Percentiles rank a stretch among this genome's conserved stretches.
Conservation (phyloP, 2,329 filamentous ascomycete genomes). For the Pseudogymnoascus sp. region DNA sequence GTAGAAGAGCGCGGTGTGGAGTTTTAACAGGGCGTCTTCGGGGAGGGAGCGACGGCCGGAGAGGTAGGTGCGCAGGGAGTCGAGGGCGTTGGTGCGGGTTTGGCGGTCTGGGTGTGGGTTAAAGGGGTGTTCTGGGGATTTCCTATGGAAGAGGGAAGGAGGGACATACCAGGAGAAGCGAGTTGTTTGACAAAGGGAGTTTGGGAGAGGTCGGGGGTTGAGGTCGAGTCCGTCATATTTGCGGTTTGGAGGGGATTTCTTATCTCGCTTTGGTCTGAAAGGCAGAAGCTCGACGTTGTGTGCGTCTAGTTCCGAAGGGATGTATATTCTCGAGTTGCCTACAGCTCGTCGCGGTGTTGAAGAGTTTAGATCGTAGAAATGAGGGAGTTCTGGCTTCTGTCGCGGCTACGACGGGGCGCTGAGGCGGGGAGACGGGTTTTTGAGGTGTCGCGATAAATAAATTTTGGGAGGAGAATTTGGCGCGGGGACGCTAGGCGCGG, state of each 20-base stretch:
- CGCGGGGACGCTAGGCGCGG: conserved; percentile 8
- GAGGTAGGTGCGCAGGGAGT: conserved; percentile 70
- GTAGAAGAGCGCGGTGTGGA: conserved; percentile 94
- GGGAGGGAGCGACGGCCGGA: conserved; percentile 50
- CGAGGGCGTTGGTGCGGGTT: conserved; percentile 66
- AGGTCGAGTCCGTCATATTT: not conserved
- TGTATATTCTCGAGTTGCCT: not conserved
- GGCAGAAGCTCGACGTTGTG: not conserved
- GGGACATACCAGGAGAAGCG: conserved; percentile 28
- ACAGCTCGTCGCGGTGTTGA: not conserved
- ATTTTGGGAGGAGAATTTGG: conserved; percentile 12
- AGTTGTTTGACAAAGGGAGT: conserved; percentile 31
- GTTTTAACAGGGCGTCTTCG: conserved; percentile 66
- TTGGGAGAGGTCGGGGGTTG: conserved; percentile 22
- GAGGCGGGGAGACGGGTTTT: not conserved
- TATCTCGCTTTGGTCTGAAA: not conserved
- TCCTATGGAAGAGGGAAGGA: not conserved
- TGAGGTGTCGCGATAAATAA: conserved; percentile 11
- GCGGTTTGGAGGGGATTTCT: not conserved
- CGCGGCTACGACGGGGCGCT: conserved; percentile 6
- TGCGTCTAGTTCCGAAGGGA: not conserved
- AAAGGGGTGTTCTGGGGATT: not conserved
- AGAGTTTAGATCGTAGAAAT: not conserved
- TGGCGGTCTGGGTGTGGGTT: conserved; percentile 53
- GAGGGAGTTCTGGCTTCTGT: not conserved